phyloP scores from a whole-genome alignment of 257 asterid species.

The Salvia splendens region DNA sequence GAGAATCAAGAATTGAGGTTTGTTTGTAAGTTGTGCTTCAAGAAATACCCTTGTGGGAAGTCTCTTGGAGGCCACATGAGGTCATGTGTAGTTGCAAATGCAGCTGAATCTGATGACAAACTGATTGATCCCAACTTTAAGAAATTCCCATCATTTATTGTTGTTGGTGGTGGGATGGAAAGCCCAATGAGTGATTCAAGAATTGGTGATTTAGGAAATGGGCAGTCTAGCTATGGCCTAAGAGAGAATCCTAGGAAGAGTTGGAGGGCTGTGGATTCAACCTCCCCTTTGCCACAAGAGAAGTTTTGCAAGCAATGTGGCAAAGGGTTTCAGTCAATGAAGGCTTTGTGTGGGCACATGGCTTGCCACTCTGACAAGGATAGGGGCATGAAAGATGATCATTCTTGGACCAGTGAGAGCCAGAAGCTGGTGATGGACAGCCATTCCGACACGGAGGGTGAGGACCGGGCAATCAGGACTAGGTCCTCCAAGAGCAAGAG shows the following conservation, averaged over 20 bases:
- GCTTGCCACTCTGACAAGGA: conserved; percentile 88
- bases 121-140: conserved; percentile 39
- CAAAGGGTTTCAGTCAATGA: conserved; percentile 73
- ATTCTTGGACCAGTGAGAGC: conserved; percentile 83
- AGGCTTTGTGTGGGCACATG: conserved; percentile 94
- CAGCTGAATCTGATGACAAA: conserved; percentile 57
- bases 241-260: conserved; percentile 86
- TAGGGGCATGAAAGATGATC: conserved; percentile 66
- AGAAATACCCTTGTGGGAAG: conserved; percentile 83
- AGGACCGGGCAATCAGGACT: conserved; percentile 47
- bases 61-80: conserved; percentile 86
- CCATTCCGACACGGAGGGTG: conserved; percentile 72
- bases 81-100: conserved; percentile 65
- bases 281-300: conserved; percentile 51
- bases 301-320: conserved; percentile 92
- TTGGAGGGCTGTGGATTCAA: conserved; percentile 61
- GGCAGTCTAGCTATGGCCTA: conserved; percentile 62
- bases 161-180: conserved; percentile 25
- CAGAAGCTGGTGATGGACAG: conserved; percentile 64
- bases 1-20: conserved; percentile 61
- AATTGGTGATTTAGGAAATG: conserved; percentile 47
- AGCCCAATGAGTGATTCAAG: conserved; percentile 31
- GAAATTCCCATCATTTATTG: conserved; percentile 38
- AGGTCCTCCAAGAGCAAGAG: conserved; percentile 54
- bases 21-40: conserved; percentile 65